Evolutionary conservation across 208 protist species (phyloP).

Genomic region (Jaenimonas drosophilae): DNA sequence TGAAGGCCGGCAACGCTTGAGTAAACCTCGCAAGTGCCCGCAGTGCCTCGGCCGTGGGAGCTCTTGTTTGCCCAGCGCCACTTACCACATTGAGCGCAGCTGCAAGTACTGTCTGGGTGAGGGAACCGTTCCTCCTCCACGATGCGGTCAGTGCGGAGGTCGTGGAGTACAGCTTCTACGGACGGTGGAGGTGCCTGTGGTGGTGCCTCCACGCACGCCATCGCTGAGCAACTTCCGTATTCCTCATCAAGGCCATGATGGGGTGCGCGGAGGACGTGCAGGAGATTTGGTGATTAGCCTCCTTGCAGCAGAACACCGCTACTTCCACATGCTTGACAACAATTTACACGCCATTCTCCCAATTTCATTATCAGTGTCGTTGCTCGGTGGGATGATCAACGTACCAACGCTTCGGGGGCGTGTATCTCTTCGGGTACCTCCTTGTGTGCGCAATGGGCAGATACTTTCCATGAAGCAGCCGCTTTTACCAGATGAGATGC

Average conservation of each 20-base stretch:
- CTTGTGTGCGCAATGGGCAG: slow-evolving; percentile 68
- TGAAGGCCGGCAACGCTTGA: slow-evolving; percentile 18
- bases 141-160: slow-evolving; percentile 49
- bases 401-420: slow-evolving; percentile 29
- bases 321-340: slow-evolving; percentile 47
- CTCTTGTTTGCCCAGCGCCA: slow-evolving; percentile 58
- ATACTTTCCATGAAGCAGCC: slow-evolving; percentile 17
- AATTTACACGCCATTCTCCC: slow-evolving; percentile 70
- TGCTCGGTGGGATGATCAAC: slow-evolving; percentile 64
- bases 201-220: slow-evolving; percentile 23
- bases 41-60: slow-evolving; percentile 74
- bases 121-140: slow-evolving; percentile 45
- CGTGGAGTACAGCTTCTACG: slow-evolving; percentile 36
- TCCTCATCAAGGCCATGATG: slow-evolving; percentile 63
- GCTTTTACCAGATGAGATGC: not conserved
- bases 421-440: slow-evolving; percentile 40
- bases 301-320: slow-evolving; percentile 55
- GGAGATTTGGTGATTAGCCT: slow-evolving; percentile 73
- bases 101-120: slow-evolving; percentile 72
- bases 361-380: slow-evolving; percentile 55
- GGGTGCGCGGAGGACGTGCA: slow-evolving; percentile 56
- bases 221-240: slow-evolving; percentile 37
- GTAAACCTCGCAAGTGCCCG: slow-evolving; percentile 41
- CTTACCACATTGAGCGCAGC: slow-evolving; percentile 75
- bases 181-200: no score